Evolutionary conservation across 2,329 filamentous ascomycete genomes (phyloP), one percentile per base, ranked within the genome.

Genomic region (Teratosphaeria pseudoeucalypti): DNA sequence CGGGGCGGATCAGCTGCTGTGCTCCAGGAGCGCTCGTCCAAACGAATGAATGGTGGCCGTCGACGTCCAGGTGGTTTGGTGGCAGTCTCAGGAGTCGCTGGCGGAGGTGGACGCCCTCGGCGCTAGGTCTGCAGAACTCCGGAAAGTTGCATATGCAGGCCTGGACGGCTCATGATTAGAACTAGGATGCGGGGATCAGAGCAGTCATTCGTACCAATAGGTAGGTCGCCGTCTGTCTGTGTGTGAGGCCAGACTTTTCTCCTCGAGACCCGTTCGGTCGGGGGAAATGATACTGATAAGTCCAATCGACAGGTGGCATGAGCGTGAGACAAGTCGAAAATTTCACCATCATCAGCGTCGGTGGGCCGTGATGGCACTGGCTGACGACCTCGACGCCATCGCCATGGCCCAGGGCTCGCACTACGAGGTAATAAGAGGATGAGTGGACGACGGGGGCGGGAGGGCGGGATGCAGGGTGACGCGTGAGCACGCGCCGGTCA

Each of bases 81-180:
- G n/a, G 6, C 43, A 57, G 64, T 65, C 54, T 65, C 63, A 66
- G 63, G 60, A 66, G 63, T 57, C 61, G 60, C 61, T 63, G 53
- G 53, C 27, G 26, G 19, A 32, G 16, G 19, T 2, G 52, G 5
- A n/a, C 14, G 52, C 29, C 6, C 12, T 43, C 11, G 37, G 37
- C 37, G 11, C n/a, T 49, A 23, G 16, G 37, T 16, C 37, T 19
- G 19, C 43, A 23, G 43, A 6, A 23, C 43, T 49, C 26, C 43
- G 43, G n/a, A 49, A 10, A 49, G 43, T n/a, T 47, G 43, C 43
- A 47, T 23, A 49, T 49, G 43, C 43, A 39, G 43, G n/a, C n/a
- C 16, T 10, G 19, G 23, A 49, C 43, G 43, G 43, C n/a, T 49
- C 43, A 26, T 19, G 23, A 23, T 23, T 23, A 2, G 23, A 2